Evolutionary conservation across 208 protist genomes (phyloP), one percentile per base, ranked within the genome.

Genomic region (Leishmania guyanensis): DNA sequence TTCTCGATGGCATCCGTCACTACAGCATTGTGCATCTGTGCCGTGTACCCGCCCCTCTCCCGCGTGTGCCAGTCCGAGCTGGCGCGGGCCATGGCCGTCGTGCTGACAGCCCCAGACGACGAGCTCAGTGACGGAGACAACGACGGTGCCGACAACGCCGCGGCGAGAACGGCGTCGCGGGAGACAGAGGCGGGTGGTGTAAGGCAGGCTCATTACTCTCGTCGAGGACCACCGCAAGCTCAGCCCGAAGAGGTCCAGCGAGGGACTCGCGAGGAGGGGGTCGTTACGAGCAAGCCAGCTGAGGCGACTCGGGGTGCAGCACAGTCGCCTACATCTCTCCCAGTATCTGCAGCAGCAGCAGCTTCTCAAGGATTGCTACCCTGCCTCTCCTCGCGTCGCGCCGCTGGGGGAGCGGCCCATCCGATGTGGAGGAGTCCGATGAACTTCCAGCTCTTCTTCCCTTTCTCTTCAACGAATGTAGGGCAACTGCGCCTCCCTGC

Each of bases 1-100:
- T 95, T 93, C 64, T 90, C 83, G 2, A 83, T 84, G 33, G 80
- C 91, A 53, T 87, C 84, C 74, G 84, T 89, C 39, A 79, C 82
- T 33, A 83, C 88, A 50, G 80, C 87, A n/a, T 74, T 86, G 80
- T 85, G 82, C 62, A 84, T 96, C 39, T 89, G 84, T 77, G 33
- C 50, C 66, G 86, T 96, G 46, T 94, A 92, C 78, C 72, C 79
- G 50, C 82, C 86, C 51, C 76, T 96, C 16, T 81, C 81, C 20
- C 82, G 81, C 6, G 53, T 80, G 39, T 90, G 84, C 76, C 89
- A 91, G 51, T 66, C 75, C 5, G 80, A 86, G 26, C 46, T 93
- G 2, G 73, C 91, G 22, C 85, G 88, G 39, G 80, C 86, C 29
- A 92, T 95, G 80, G 78, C 84, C 26, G 85, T 92, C 39, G 86